Evolutionary conservation across 805 yeast genomes (phyloP).

Genomic region (Metschnikowia kunwiensis): DNA sequence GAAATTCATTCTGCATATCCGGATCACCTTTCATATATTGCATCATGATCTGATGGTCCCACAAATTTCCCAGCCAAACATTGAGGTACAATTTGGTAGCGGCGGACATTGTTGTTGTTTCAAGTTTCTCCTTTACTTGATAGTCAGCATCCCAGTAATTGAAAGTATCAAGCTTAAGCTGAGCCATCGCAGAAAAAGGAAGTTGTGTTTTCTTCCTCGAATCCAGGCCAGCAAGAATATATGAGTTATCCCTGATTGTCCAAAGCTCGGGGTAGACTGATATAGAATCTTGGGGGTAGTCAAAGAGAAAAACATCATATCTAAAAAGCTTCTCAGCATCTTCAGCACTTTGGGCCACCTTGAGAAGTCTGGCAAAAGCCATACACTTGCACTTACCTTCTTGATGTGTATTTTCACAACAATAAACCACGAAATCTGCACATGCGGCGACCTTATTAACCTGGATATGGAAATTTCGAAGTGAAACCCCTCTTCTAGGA

Average conservation of each 20-base stretch:
- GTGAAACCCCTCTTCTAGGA: slow-evolving; percentile 68
- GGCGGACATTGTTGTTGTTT: slow-evolving; percentile 77
- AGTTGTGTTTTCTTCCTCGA: slow-evolving; percentile 21
- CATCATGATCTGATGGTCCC: slow-evolving; percentile 56
- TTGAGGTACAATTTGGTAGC: slow-evolving; percentile 56
- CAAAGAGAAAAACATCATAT: slow-evolving; percentile 24
- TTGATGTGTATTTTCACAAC: slow-evolving; percentile 8
- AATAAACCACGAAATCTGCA: slow-evolving; percentile 74
- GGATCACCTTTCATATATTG: slow-evolving; percentile 11
- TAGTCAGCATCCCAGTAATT: slow-evolving; percentile 63
- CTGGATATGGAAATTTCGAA: slow-evolving; percentile 85
- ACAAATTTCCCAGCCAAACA: slow-evolving; percentile 81
- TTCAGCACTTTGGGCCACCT: slow-evolving; percentile 36
- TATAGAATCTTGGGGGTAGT: slow-evolving; percentile 6
- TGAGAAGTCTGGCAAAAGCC: slow-evolving; percentile 32
- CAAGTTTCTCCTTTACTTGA: slow-evolving; percentile 72
- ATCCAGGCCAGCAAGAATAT: slow-evolving; percentile 11
- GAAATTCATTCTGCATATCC: slow-evolving; percentile 8
- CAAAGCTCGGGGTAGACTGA: slow-evolving; percentile 8
- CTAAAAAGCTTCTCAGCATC: slow-evolving; percentile 1
- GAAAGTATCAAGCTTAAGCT: slow-evolving; percentile 11
- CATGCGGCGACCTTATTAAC: slow-evolving; percentile 73
- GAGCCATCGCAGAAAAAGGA: slow-evolving; percentile 10
- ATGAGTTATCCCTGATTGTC: slow-evolving; percentile 15
- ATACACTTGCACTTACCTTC: slow-evolving; percentile 11